Evolutionary conservation across 176 grass and related monocot species (phyloP).

Genomic region (Bromus sterilis): DNA sequence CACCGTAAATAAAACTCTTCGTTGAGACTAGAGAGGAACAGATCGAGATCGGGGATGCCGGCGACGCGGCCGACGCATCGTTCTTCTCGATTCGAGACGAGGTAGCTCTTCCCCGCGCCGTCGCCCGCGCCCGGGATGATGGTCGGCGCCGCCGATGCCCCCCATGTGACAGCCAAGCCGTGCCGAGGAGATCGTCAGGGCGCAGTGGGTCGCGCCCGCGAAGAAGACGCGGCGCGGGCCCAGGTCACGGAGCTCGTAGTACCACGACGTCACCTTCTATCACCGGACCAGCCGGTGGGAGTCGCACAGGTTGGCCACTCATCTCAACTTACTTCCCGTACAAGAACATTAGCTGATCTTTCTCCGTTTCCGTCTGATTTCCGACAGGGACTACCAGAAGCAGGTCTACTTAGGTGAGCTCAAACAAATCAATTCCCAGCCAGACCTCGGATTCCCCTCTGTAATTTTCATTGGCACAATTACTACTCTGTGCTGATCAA

Average conservation of each 20-base stretch:
- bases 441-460: background rate
- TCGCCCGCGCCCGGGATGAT: too few relatives aligned
- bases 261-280: slow-evolving; percentile 95
- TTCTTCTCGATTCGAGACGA: slow-evolving; percentile 35
- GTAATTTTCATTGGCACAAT: background rate
- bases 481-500: background rate
- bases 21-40: too few relatives aligned
- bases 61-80: too few relatives aligned
- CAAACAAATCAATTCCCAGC: background rate
- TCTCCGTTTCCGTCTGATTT: background rate
- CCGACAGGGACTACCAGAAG: slow-evolving; percentile 84
- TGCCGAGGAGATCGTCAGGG: too few relatives aligned
- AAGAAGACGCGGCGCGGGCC: slow-evolving; percentile 91
- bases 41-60: too few relatives aligned
- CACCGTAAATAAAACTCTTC: too few relatives aligned
- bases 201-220: too few relatives aligned
- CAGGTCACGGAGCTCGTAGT: slow-evolving; percentile 90
- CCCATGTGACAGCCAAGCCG: too few relatives aligned
- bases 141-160: too few relatives aligned
- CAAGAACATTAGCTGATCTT: slow-evolving; percentile 4
- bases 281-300: slow-evolving; percentile 87
- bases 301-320: slow-evolving; percentile 71
- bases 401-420: slow-evolving; percentile 88
- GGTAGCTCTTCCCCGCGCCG: too few relatives aligned
- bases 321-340: background rate